These are phyloP conservation scores for Cryphonectria japonica DNA, from an alignment of 2,329 filamentous ascomycete genomes.

Conservation along the genomic window DNA sequence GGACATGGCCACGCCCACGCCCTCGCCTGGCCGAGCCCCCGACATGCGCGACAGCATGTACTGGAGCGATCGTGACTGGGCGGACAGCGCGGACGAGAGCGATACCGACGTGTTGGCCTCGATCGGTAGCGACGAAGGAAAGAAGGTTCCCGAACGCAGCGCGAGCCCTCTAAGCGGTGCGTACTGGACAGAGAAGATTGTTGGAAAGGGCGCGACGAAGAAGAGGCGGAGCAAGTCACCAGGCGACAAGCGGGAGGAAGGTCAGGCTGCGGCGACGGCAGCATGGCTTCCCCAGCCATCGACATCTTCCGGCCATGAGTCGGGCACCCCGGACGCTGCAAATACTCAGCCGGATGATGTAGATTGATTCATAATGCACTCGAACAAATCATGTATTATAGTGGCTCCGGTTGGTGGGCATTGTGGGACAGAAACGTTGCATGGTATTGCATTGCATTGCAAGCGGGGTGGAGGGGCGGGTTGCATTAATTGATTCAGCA, in stretches of 20 bases:
- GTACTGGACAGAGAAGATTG: conserved; percentile 59
- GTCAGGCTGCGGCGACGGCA: not conserved
- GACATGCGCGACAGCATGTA: conserved; percentile 57
- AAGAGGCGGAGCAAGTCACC: conserved; percentile 26
- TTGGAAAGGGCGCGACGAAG: conserved; percentile 35
- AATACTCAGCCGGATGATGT: conserved; percentile 22
- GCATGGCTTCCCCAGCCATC: conserved; percentile 1
- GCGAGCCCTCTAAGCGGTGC: conserved; percentile 35
- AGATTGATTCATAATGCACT: conserved; percentile 17
- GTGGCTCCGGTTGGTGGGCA: not conserved
- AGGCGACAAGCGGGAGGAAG: conserved; percentile 7
- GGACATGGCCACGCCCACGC: conserved; percentile 20
- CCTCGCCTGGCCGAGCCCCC: conserved; percentile 35
- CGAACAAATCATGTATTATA: not conserved
- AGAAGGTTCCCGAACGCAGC: conserved; percentile 32
- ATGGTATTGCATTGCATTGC: not conserved
- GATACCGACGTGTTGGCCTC: conserved; percentile 33
- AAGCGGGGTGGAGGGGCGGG: not conserved
- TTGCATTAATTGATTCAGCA: not conserved
- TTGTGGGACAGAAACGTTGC: not conserved
- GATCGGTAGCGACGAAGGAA: conserved; percentile 28
- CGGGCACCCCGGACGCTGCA: not conserved
- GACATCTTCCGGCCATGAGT: not conserved
- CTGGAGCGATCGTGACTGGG: conserved; percentile 71
- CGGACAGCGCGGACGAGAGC: conserved; percentile 55